Percentiles rank a stretch among this genome's conserved stretches.
phyloP scores from a whole-genome alignment of 768 basidiomycete species.

The Lentinula raphanica region DNA sequence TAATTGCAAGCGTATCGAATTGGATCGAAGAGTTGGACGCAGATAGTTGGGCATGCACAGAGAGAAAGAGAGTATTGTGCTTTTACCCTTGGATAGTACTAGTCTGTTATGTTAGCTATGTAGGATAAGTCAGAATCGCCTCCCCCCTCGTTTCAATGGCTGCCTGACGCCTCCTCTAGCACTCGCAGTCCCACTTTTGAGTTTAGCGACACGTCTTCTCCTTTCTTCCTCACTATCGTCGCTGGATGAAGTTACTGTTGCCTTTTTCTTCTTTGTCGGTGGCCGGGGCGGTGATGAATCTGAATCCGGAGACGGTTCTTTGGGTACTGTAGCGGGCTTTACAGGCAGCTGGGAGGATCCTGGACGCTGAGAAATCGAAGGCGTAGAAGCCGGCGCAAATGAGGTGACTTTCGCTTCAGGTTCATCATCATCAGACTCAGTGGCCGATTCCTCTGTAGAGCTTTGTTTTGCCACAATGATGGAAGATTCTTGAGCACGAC shows the following conservation, averaged over 20 bases:
- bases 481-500: neutral
- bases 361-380: conserved; percentile 1
- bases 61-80: neutral
- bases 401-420: neutral
- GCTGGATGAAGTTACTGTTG: conserved; percentile 26
- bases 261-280: conserved; percentile 44
- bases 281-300: conserved; percentile 50
- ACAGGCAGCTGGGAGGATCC: conserved; percentile 9
- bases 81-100: neutral
- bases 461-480: conserved; percentile 5
- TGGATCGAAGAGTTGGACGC: conserved; percentile 6
- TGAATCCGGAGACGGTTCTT: conserved; percentile 33
- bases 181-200: conserved; percentile 32
- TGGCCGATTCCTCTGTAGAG: conserved; percentile 37
- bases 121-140: conserved; percentile 51
- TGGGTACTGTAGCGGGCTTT: conserved; percentile 18
- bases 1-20: conserved; percentile 5
- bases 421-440: conserved; percentile 29
- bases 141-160: conserved; percentile 72
- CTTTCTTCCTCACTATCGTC: conserved; percentile 58
- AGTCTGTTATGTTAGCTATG: neutral
- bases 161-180: conserved; percentile 55
- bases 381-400: neutral
- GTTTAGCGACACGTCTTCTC: conserved; percentile 35
- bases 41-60: neutral